phyloP scores from a whole-genome alignment of 2,329 filamentous ascomycete species.

The Penicillium frequentans region DNA sequence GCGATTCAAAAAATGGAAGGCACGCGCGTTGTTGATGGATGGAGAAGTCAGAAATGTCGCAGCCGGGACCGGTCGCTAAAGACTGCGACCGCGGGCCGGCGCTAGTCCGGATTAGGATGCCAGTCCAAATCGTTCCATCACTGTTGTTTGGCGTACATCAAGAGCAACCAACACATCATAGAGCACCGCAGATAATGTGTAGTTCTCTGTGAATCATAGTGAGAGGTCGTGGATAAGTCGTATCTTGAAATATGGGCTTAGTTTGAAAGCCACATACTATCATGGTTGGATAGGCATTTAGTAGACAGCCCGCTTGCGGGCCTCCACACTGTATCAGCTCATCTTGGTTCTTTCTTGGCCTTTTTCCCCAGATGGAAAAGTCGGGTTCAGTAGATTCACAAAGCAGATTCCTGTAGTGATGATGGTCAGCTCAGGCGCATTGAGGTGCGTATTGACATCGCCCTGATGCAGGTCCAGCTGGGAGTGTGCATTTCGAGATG shows the following conservation, averaged over 20 bases:
- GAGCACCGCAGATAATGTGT: background rate
- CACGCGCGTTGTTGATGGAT: slow-evolving; percentile 46
- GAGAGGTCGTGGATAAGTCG: background rate
- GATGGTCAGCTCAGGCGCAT: background rate
- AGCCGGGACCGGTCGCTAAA: slow-evolving; percentile 38
- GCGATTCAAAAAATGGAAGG: slow-evolving; percentile 28
- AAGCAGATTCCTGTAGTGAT: background rate
- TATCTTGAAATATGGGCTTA: background rate
- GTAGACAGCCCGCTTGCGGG: slow-evolving; percentile 9
- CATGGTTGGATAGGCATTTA: background rate
- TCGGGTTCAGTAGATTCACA: background rate
- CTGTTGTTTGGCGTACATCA: background rate
- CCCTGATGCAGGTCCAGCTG: slow-evolving; percentile 1
- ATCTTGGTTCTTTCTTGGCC: background rate
- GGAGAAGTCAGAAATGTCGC: slow-evolving; percentile 43
- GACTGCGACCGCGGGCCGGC: slow-evolving; percentile 21
- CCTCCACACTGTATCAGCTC: slow-evolving; percentile 3
- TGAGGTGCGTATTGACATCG: background rate
- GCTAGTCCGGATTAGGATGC: slow-evolving; percentile 39
- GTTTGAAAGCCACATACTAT: background rate
- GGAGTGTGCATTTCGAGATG: slow-evolving; percentile 4
- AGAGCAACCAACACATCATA: background rate
- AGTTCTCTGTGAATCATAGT: background rate
- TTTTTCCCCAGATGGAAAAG: background rate
- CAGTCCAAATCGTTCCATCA: slow-evolving; percentile 4